Evolutionary conservation across 108 stramenopile genomes (phyloP), one percentile per base, ranked within the genome.

Genomic region (Skeletonema potamos): DNA sequence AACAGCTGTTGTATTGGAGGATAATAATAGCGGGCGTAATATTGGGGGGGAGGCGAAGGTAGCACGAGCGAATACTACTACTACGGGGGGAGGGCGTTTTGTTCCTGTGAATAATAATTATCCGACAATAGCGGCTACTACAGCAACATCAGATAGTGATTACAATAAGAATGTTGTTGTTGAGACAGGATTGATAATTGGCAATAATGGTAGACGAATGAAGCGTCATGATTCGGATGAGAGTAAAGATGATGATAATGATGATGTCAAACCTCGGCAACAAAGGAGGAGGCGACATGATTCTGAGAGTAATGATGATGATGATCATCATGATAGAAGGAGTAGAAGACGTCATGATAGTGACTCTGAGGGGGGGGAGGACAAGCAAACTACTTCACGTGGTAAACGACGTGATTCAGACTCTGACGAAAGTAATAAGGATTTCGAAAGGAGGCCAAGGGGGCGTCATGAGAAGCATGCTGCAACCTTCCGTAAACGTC

Each of bases 201-300:
- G 3, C 11, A 43, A 63, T 51, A 22, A 51, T 22, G 22, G 22
- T 66, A 34, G 11, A 39, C 28, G 6, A 46, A 46, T 7, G 32
- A 18, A 54, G 2, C 58, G 68, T 24, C 68, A 68, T 43, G 68
- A 68, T 68, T 68, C 68, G 1, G 68, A 68, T 26, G 32, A 39
- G 17, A 62, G 36, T 15, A n/a, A n/a, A n/a, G 28, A 6, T 37
- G 34, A 8, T 37, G 15, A 1, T 6, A 34, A 62, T 34, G 1
- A 17, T 61, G 9, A 61, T 24, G 3, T 18, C 13, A 34, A 60
- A 30, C 11, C 18, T 60, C 22, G 39, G 6, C 22, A 22, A 13
- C 29, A 7, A 33, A 22, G 8, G 33, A 37, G 62, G 20, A 39
- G 24, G 7, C n/a, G 66, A 22, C 66, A 67, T 54, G 51, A 54